Evolutionary conservation across 108 stramenopile genomes (phyloP).

Genomic region (Cyclostephanos tholiformis): DNA sequence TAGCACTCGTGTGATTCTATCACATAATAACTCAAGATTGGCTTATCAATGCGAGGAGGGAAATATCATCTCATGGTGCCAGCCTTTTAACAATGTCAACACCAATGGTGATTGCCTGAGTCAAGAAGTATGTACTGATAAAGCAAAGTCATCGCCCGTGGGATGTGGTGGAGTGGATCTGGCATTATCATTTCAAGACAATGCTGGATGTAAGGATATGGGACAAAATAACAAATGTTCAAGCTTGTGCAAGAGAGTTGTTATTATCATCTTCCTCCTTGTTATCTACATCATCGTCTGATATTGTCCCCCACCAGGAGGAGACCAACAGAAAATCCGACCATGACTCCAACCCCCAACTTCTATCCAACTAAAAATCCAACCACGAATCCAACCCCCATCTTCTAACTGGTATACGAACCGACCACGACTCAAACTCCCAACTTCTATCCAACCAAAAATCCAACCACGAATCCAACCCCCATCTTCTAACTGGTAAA

Average conservation of each 20-base stretch:
- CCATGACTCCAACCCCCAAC: no score
- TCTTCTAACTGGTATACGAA: no score
- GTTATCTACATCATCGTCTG: neutral
- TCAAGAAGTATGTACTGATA: neutral
- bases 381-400: no score
- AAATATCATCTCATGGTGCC: slow-evolving; percentile 92
- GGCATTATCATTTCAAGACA: slow-evolving; percentile 88
- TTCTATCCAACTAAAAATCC: no score
- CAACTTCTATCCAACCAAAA: no score
- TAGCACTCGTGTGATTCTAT: slow-evolving; percentile 81
- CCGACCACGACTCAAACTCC: no score
- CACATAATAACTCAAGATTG: slow-evolving; percentile 30
- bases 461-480: no score
- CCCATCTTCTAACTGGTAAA: no score
- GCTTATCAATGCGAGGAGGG: slow-evolving; percentile 90
- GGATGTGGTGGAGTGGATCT: slow-evolving; percentile 74
- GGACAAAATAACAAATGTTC: slow-evolving; percentile 81
- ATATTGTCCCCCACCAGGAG: neutral
- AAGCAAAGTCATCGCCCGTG: neutral
- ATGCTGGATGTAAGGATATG: slow-evolving; percentile 89
- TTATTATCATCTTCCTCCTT: neutral
- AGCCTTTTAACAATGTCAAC: slow-evolving; percentile 56
- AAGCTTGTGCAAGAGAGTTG: slow-evolving; percentile 68
- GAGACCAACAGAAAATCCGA: no score
- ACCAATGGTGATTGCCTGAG: neutral